Evolutionary conservation across 2,329 filamentous ascomycete genomes (phyloP).

Genomic region (Cordyceps sp.): DNA sequence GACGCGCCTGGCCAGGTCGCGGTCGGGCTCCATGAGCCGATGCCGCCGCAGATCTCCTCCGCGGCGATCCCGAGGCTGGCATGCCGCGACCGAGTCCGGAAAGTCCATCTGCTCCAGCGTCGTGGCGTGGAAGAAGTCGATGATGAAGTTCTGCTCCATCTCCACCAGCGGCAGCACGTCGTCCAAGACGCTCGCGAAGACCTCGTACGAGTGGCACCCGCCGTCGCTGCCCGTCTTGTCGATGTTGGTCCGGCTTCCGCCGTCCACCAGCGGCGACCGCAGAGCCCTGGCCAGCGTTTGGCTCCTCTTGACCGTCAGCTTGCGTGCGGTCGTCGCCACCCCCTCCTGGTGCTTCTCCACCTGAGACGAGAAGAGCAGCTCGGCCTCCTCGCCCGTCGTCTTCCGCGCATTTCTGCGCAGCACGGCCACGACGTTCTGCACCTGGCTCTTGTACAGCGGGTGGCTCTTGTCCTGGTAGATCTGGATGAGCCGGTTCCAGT

Average conservation of each 20-base stretch:
- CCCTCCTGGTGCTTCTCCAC: slow-evolving; percentile 72
- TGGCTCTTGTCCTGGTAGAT: slow-evolving; percentile 67
- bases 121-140: slow-evolving; percentile 95
- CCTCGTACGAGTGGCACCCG: slow-evolving; percentile 59
- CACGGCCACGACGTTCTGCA: slow-evolving; percentile 56
- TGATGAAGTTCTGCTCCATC: slow-evolving; percentile 91
- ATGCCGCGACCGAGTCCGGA: slow-evolving; percentile 55
- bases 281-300: slow-evolving; percentile 68
- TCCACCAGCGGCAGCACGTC: slow-evolving; percentile 71
- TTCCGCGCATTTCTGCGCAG: slow-evolving; percentile 73
- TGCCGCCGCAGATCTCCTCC: slow-evolving; percentile 58
- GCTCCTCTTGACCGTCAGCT: slow-evolving; percentile 84
- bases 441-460: slow-evolving; percentile 66
- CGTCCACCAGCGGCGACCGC: slow-evolving; percentile 50
- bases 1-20: slow-evolving; percentile 68
- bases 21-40: slow-evolving; percentile 75
- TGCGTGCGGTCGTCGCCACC: slow-evolving; percentile 61
- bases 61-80: slow-evolving; percentile 48
- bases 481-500: slow-evolving; percentile 67
- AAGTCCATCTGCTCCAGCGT: slow-evolving; percentile 72
- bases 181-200: slow-evolving; percentile 64
- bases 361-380: slow-evolving; percentile 75
- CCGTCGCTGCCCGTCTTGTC: slow-evolving; percentile 46
- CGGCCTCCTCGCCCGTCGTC: slow-evolving; percentile 58
- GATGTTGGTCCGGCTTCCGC: slow-evolving; percentile 26